Conservation (phyloP, 805 yeast genomes). For the Pichia exigua region DNA sequence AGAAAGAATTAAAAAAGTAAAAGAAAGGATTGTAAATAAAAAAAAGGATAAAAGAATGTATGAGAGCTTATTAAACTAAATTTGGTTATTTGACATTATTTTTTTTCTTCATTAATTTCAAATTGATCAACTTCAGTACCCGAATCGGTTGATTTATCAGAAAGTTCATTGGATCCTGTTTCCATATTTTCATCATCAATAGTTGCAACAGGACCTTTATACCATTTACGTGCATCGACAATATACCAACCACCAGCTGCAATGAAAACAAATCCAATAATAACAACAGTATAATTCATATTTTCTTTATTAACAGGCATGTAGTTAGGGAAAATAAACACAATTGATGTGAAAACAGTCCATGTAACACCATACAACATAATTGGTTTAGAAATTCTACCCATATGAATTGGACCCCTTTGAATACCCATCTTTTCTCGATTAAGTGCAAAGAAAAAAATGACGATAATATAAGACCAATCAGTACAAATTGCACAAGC, state of each 20-base stretch:
- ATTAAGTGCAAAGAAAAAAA: constrained; percentile 33
- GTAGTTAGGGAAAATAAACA: constrained; percentile 45
- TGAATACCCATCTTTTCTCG: constrained; percentile 36
- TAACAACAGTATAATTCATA: constrained; percentile 50
- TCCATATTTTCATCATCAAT: constrained; percentile 24
- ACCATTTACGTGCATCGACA: constrained; percentile 46
- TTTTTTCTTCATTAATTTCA: neutral
- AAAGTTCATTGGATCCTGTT: constrained; percentile 14
- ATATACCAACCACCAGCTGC: constrained; percentile 37
- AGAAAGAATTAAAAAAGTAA: neutral
- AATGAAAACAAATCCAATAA: constrained; percentile 35
- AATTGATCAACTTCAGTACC: neutral
- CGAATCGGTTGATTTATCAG: neutral
- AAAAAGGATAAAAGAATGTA: too few relatives aligned
- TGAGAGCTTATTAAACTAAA: too few relatives aligned
- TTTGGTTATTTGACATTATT: too few relatives aligned
- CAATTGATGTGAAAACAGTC: constrained; percentile 40
- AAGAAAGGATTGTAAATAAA: too few relatives aligned
- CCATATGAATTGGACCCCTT: constrained; percentile 41
- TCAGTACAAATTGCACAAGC: constrained; percentile 43
- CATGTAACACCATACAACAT: constrained; percentile 36
- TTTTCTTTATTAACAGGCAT: constrained; percentile 35
- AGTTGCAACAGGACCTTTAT: constrained; percentile 46
- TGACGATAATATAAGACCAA: constrained; percentile 43
- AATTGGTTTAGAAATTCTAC: constrained; percentile 31